Evolutionary conservation across 257 asterid species (phyloP), one percentile per base, ranked within the genome.

Genomic region (Solanum gracilifrons): DNA sequence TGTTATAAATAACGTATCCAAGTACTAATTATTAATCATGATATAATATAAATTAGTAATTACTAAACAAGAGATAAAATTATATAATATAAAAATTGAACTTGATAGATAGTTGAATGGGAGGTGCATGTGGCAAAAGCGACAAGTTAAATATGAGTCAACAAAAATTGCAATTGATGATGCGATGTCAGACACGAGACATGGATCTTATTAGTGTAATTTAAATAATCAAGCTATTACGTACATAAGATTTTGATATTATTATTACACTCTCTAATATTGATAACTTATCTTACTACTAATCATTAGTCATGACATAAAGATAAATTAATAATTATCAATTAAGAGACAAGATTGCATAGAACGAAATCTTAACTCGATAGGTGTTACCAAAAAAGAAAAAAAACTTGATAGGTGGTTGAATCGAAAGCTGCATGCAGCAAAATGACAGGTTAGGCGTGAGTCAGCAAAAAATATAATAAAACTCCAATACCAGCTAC

Each of bases 401-500:
- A 55, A 55, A 48, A 18, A 55, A 10, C 6, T 64, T 0, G 2
- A 64, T 12, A n/a, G 8, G 4, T 64, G 32, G 2, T n/a, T 25
- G 4, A 64, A n/a, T n/a, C 1, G 2, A 10, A 64, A 64, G 18
- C 0, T 64, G 7, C 72, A 64, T 9, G 18, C 15, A 11, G 0
- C 32, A 64, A 64, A 64, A 64, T 5, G 13, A 64, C 1, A 11
- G 13, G 3, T 5, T 2, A n/a, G 16, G 3, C 4, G 8, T 5
- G 18, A 64, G 4, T 64, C 32, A 0, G 1, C 1, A 64, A n/a
- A 64, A 64, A n/a, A 9, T n/a, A n/a, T 9, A n/a, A 62, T 64
- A n/a, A 11, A 64, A n/a, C 18, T 64, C 1, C 1, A 64, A 0
- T n/a, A 64, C 2, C 3, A 2, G 0, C 6, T 25, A 5, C 1